Evolutionary conservation across 176 grass and related monocot genomes (phyloP).

Genomic region (Bolboschoenus planiculmis): DNA sequence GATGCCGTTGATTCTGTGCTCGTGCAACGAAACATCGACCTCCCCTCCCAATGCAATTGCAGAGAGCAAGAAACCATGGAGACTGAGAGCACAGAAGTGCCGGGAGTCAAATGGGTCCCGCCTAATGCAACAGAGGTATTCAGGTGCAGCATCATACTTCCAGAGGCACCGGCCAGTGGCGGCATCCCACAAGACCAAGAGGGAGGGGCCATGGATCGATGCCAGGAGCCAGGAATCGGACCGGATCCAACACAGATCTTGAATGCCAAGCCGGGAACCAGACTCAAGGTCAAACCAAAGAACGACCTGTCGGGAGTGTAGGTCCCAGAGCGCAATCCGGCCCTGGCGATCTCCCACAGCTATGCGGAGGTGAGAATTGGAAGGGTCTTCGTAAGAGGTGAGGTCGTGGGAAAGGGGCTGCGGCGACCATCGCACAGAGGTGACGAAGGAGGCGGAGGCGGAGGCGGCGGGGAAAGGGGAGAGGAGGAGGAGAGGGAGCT

Average conservation of each 20-base stretch:
- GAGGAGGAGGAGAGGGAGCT: conserved; percentile 14
- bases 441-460: conserved; percentile 40
- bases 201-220: conserved; percentile 73
- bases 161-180: conserved; percentile 54
- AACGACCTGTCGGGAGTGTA: conserved; percentile 51
- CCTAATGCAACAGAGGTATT: conserved; percentile 85
- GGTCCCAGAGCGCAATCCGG: conserved; percentile 84
- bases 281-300: conserved; percentile 73
- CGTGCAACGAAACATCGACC: conserved; percentile 59
- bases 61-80: conserved; percentile 75
- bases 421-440: conserved; percentile 35
- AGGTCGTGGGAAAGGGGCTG: conserved; percentile 37
- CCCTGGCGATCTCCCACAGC: conserved; percentile 82
- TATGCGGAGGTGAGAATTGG: conserved; percentile 53
- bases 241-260: conserved; percentile 94
- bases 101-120: conserved; percentile 79
- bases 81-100: conserved; percentile 74
- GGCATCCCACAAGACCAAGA: conserved; percentile 78
- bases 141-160: conserved; percentile 86
- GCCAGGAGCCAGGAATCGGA: conserved; percentile 76
- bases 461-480: conserved; percentile 19
- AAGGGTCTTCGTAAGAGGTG: conserved; percentile 30
- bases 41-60: conserved; percentile 40
- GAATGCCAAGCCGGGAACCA: conserved; percentile 46
- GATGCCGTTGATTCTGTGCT: conserved; percentile 43